These are phyloP conservation scores for Colletotrichum incanum DNA, from an alignment of 2,329 filamentous ascomycete genomes.

Conservation along the genomic window DNA sequence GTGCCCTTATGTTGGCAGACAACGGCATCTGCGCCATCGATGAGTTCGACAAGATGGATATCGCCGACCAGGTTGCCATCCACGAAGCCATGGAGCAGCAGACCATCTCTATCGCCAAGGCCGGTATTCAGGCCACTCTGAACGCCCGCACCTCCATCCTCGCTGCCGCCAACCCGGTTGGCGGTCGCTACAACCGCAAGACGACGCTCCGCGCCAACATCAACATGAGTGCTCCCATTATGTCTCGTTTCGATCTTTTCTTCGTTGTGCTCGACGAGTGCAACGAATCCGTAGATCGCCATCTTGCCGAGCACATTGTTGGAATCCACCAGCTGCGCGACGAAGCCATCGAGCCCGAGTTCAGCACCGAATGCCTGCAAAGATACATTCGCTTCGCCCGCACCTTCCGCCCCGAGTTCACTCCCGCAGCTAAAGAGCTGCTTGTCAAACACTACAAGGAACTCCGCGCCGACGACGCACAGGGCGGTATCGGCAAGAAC, in stretches of 20 bases:
- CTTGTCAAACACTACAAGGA: constrained; percentile 97
- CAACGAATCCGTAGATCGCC: constrained; percentile 91
- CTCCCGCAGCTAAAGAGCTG: constrained; percentile 85
- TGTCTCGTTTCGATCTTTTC: constrained; percentile 99
- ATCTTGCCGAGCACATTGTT: constrained; percentile 95
- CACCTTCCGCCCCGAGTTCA: constrained; percentile 95
- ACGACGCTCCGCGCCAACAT: constrained; percentile 93
- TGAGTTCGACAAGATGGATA: constrained; percentile 99
- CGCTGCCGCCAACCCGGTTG: constrained; percentile 95
- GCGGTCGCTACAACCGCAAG: constrained; percentile 97
- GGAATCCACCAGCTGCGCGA: constrained; percentile 94
- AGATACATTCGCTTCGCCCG: constrained; percentile 96
- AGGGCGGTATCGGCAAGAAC: constrained; percentile 94
- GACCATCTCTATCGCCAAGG: constrained; percentile 98
- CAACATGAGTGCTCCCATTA: constrained; percentile 99
- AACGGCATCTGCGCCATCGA: constrained; percentile 99
- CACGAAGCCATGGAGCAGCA: constrained; percentile 99
- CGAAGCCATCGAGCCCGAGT: constrained; percentile 91
- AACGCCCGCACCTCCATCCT: constrained; percentile 97
- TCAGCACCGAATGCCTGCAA: constrained; percentile 96
- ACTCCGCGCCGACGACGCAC: constrained; percentile 90
- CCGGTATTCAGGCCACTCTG: constrained; percentile 96
- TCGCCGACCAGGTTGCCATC: constrained; percentile 96
- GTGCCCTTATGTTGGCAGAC: constrained; percentile 96
- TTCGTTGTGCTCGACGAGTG: constrained; percentile 98